Conservation (phyloP, 495 filamentous ascomycete species). For the Aspergillus hancockii region DNA sequence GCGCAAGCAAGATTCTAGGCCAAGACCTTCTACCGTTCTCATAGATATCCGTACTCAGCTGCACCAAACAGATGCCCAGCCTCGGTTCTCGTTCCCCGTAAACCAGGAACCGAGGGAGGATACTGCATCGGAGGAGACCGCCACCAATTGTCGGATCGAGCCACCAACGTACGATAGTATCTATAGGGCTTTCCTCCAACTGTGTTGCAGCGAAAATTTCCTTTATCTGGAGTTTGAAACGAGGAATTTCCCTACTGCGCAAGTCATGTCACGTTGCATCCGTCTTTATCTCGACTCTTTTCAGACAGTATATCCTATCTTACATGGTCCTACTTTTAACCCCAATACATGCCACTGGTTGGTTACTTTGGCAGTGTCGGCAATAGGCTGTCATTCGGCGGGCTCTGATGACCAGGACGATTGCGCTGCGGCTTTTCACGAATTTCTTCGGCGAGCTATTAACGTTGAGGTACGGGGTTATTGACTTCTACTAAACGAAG, state of each 20-base stretch:
- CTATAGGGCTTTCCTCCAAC: constrained; percentile 32
- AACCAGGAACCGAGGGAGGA: constrained; percentile 20
- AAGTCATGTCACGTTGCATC: constrained; percentile 36
- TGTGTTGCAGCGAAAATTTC: constrained; percentile 38
- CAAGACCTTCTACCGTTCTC: constrained; percentile 18
- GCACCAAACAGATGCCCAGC: constrained; percentile 9
- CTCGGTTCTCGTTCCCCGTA: constrained; percentile 29
- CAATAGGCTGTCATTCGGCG: constrained; percentile 46
- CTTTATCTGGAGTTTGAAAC: constrained; percentile 41
- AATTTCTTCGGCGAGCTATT: constrained; percentile 46
- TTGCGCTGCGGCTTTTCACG: constrained; percentile 39
- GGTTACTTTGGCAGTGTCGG: constrained; percentile 41
- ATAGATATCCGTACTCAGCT: constrained; percentile 14
- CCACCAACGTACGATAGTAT: constrained; percentile 36
- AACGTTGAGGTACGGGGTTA: constrained; percentile 32
- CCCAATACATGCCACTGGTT: constrained; percentile 44
- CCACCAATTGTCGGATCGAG: constrained; percentile 26
- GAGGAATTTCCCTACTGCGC: constrained; percentile 32
- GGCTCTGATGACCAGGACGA: constrained; percentile 27
- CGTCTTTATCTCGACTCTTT: constrained; percentile 42
- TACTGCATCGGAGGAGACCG: constrained; percentile 12
- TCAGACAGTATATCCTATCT: constrained; percentile 45
- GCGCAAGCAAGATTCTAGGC: constrained; percentile 28
- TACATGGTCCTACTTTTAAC: constrained; percentile 45
- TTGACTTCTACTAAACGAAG: no score